Conservation (phyloP, 495 filamentous ascomycete genomes). For the Xylaria cubensis region DNA sequence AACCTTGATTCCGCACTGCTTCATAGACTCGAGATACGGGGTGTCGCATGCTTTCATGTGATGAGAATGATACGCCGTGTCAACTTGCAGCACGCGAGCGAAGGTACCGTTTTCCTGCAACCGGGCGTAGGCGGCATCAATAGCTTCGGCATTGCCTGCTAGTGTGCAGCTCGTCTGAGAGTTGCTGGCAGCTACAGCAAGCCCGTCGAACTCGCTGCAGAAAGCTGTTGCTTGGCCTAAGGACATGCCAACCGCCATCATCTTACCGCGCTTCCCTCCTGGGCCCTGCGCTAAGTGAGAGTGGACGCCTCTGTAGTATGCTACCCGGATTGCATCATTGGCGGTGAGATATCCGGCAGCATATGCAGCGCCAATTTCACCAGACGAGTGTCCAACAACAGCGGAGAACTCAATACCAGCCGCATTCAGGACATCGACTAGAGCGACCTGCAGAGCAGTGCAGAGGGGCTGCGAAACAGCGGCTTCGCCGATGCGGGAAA, state of each 20-base stretch:
- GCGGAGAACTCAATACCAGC: constrained; percentile 51
- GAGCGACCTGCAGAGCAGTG: constrained; percentile 51
- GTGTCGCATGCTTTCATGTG: constrained; percentile 47
- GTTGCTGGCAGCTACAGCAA: constrained; percentile 52
- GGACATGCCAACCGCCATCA: constrained; percentile 57
- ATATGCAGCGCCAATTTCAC: constrained; percentile 59
- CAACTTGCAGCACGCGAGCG: constrained; percentile 41
- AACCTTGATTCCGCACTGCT: constrained; percentile 23
- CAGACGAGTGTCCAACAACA: constrained; percentile 64
- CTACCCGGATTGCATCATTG: constrained; percentile 34
- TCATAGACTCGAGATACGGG: constrained; percentile 34
- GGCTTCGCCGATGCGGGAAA: constrained; percentile 44
- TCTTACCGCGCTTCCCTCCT: constrained; percentile 42
- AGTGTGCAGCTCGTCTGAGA: constrained; percentile 50
- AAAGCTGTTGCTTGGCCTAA: constrained; percentile 46
- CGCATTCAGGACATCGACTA: constrained; percentile 53
- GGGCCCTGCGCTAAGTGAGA: constrained; percentile 26
- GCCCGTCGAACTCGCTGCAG: constrained; percentile 40
- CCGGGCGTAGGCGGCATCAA: constrained; percentile 35
- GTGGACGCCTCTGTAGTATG: constrained; percentile 46
- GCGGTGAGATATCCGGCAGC: constrained; percentile 46
- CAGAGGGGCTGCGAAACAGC: constrained; percentile 55
- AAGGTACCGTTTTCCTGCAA: constrained; percentile 42
- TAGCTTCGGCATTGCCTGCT: constrained; percentile 45
- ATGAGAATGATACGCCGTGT: constrained; percentile 57